Conservation (phyloP, 2,329 filamentous ascomycete genomes). For the Ascochyta pisi region DNA sequence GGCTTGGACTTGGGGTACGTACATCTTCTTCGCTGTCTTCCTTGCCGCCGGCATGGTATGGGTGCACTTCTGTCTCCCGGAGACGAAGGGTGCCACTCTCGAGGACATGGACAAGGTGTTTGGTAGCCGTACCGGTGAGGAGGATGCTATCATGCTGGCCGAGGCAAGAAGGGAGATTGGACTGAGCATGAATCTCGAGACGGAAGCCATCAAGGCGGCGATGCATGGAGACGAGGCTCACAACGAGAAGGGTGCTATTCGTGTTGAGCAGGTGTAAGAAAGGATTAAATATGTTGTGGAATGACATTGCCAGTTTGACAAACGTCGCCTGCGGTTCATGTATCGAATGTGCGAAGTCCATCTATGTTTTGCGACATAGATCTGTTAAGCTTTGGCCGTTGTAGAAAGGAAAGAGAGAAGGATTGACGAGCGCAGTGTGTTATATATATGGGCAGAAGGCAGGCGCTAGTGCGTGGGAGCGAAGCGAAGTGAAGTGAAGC, state of each 20-base stretch:
- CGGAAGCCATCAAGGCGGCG: slow-evolving; percentile 30
- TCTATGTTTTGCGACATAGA: too few species aligned
- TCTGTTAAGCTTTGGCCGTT: too few species aligned
- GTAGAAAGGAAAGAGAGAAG: too few species aligned
- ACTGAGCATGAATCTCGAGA: slow-evolving; percentile 30
- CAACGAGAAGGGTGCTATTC: slow-evolving; percentile 23
- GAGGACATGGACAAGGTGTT: slow-evolving; percentile 44
- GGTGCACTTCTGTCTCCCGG: slow-evolving; percentile 36
- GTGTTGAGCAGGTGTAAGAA: slow-evolving; percentile 26
- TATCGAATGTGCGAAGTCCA: too few species aligned
- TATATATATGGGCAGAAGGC: too few species aligned
- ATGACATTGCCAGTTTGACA: background rate
- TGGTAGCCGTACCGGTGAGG: slow-evolving; percentile 31
- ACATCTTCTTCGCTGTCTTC: slow-evolving; percentile 49
- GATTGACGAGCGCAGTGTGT: too few species aligned
- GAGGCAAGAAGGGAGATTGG: slow-evolving; percentile 36
- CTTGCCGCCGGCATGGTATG: slow-evolving; percentile 33
- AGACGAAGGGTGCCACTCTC: slow-evolving; percentile 38
- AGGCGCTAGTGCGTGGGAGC: too few species aligned
- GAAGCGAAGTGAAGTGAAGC: too few species aligned
- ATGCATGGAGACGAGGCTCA: slow-evolving; percentile 24
- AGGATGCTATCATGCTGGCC: slow-evolving; percentile 37
- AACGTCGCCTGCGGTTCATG: background rate
- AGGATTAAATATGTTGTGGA: background rate
- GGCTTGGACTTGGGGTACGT: slow-evolving; percentile 45